Conservation (phyloP, 495 filamentous ascomycete species). For the Astrothelium macrocarpum region DNA sequence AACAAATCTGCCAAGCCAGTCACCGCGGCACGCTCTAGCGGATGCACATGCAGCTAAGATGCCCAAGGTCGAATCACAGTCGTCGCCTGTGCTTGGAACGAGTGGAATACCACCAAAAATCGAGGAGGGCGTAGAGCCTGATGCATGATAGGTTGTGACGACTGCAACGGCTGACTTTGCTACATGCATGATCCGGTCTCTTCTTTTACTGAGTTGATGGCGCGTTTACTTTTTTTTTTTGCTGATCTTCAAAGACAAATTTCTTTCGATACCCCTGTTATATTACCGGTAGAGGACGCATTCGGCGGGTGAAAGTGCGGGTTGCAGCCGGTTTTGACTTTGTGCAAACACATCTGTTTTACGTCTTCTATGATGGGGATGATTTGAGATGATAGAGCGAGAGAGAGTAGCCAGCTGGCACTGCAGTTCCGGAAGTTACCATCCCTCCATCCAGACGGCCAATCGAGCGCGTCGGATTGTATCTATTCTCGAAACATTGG, state of each 20-base stretch:
- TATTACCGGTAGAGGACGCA: conserved; percentile 4
- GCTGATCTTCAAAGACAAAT: not conserved
- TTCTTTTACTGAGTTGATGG: not conserved
- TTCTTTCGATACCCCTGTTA: conserved; percentile 8
- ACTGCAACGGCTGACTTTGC: not conserved
- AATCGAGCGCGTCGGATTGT: not conserved
- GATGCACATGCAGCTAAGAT: conserved; percentile 24
- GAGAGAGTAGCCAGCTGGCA: no score
- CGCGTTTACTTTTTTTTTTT: not conserved
- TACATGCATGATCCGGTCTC: not conserved
- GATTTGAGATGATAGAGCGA: no score
- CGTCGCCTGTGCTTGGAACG: conserved; percentile 8
- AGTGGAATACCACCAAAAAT: conserved; percentile 26
- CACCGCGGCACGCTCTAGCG: not conserved
- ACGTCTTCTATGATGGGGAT: not conserved
- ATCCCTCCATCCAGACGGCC: not conserved
- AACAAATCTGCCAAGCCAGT: not conserved
- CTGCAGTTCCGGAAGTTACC: no score
- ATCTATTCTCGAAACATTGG: not conserved
- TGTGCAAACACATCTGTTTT: not conserved
- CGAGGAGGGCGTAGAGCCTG: conserved; percentile 28
- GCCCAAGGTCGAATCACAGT: conserved; percentile 19
- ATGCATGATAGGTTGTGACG: not conserved
- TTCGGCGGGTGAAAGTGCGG: not conserved
- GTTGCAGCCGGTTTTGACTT: not conserved